These are phyloP conservation scores for Fusarium tupiense DNA, from an alignment of 2,329 filamentous ascomycete genomes.

Conservation along the genomic window DNA sequence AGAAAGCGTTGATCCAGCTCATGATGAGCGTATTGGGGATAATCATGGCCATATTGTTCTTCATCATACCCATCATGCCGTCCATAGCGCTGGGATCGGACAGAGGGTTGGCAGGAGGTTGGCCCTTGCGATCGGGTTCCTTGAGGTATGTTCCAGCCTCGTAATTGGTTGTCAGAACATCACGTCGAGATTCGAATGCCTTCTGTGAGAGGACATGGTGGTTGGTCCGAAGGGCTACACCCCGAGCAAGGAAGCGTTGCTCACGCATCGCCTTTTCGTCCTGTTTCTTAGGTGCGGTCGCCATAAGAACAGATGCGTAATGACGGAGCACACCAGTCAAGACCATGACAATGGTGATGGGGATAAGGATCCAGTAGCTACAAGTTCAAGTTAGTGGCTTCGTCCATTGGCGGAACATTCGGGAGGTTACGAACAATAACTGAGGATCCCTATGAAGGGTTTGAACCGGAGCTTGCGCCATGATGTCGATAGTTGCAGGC, in stretches of 20 bases:
- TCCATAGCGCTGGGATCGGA: constrained; percentile 97
- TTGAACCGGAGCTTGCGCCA: constrained; percentile 89
- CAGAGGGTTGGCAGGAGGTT: constrained; percentile 93
- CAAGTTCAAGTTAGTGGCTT: constrained; percentile 37
- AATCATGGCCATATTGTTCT: constrained; percentile 99
- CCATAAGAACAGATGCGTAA: constrained; percentile 93
- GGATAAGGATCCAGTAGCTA: constrained; percentile 99
- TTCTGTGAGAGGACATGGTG: constrained; percentile 80
- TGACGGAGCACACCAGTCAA: constrained; percentile 95
- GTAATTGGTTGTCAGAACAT: constrained; percentile 81
- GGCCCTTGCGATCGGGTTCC: constrained; percentile 84
- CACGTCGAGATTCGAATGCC: constrained; percentile 83
- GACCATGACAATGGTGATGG: constrained; percentile 98
- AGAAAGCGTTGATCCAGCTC: constrained; percentile 99
- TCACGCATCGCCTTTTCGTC: constrained; percentile 82
- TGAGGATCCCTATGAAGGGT: constrained; percentile 99
- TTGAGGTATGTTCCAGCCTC: constrained; percentile 90
- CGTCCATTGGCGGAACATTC: background rate
- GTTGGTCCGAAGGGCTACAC: constrained; percentile 85
- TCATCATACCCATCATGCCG: constrained; percentile 99
- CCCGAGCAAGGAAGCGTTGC: constrained; percentile 84
- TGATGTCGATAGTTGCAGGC: constrained; percentile 51
- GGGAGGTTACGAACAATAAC: constrained; percentile 77
- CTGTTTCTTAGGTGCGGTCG: constrained; percentile 83
- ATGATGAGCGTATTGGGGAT: constrained; percentile 98